phyloP scores from a whole-genome alignment of 2,329 filamentous ascomycete species.

The Exophiala phaeomuriformis region DNA sequence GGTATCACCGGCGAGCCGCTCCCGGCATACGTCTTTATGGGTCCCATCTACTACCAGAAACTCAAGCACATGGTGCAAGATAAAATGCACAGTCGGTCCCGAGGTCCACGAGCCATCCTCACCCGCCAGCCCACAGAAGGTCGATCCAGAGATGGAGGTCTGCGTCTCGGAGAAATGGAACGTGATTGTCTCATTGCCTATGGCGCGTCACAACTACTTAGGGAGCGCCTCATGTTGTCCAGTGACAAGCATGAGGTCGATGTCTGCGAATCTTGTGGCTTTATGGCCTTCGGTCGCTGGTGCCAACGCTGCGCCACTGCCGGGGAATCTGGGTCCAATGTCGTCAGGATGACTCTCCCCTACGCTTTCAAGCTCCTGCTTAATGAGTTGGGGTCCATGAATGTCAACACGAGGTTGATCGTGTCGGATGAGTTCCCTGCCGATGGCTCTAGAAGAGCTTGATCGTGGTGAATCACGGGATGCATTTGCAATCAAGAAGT shows the following conservation, averaged over 20 bases:
- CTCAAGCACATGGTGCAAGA: constrained; percentile 99
- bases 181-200: constrained; percentile 97
- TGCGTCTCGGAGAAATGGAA: constrained; percentile 96
- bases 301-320: constrained; percentile 67
- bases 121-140: constrained; percentile 96
- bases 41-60: constrained; percentile 98
- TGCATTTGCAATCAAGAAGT: neutral
- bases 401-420: constrained; percentile 86
- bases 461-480: neutral
- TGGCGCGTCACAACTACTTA: constrained; percentile 80
- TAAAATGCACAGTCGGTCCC: constrained; percentile 95
- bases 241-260: constrained; percentile 88
- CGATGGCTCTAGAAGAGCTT: constrained; percentile 19
- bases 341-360: constrained; percentile 91
- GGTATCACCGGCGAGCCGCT: constrained; percentile 91
- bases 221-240: constrained; percentile 90
- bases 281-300: constrained; percentile 93
- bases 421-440: constrained; percentile 86
- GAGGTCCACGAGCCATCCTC: constrained; percentile 82
- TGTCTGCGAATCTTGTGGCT: constrained; percentile 85
- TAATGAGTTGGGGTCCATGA: constrained; percentile 97
- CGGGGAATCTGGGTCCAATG: constrained; percentile 64
- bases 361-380: constrained; percentile 95
- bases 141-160: constrained; percentile 81
- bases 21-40: constrained; percentile 96